Evolutionary conservation across 2,329 filamentous ascomycete species (phyloP).

Genomic region (Graphilbum ipis-grandicollis): DNA sequence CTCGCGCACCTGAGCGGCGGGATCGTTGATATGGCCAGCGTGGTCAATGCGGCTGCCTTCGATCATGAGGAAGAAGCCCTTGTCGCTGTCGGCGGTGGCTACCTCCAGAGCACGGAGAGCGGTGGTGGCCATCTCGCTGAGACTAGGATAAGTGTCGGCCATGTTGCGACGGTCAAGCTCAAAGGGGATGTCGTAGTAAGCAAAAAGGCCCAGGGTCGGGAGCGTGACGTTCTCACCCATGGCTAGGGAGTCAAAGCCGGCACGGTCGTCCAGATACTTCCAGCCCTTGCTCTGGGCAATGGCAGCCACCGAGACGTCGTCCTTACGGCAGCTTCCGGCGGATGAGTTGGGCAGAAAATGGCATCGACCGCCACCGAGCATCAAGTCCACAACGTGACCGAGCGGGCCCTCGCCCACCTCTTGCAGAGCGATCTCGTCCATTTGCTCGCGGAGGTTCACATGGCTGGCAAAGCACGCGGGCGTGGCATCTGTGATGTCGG

Average conservation of each 20-base stretch:
- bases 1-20: constrained; percentile 72
- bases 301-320: constrained; percentile 57
- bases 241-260: constrained; percentile 59
- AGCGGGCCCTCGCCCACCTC: constrained; percentile 78
- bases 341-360: constrained; percentile 79
- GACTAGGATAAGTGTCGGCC: constrained; percentile 65
- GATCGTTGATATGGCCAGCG: constrained; percentile 74
- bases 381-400: constrained; percentile 75
- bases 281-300: constrained; percentile 64
- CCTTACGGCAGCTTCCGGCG: constrained; percentile 62
- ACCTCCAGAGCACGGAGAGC: constrained; percentile 64
- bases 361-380: constrained; percentile 84
- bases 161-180: constrained; percentile 77
- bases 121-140: constrained; percentile 79
- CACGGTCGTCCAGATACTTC: constrained; percentile 55
- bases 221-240: constrained; percentile 52
- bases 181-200: constrained; percentile 68
- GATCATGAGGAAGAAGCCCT: constrained; percentile 98
- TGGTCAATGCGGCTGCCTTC: constrained; percentile 95
- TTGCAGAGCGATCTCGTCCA: constrained; percentile 84
- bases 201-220: constrained; percentile 75
- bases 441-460: constrained; percentile 60
- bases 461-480: constrained; percentile 90
- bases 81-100: constrained; percentile 67
- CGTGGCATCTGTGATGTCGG: constrained; percentile 86